Percentiles rank a stretch among this genome's conserved stretches.
phyloP scores from a whole-genome alignment of 1,284 basidiomycete genomes.

The Abortiporus biennis region DNA sequence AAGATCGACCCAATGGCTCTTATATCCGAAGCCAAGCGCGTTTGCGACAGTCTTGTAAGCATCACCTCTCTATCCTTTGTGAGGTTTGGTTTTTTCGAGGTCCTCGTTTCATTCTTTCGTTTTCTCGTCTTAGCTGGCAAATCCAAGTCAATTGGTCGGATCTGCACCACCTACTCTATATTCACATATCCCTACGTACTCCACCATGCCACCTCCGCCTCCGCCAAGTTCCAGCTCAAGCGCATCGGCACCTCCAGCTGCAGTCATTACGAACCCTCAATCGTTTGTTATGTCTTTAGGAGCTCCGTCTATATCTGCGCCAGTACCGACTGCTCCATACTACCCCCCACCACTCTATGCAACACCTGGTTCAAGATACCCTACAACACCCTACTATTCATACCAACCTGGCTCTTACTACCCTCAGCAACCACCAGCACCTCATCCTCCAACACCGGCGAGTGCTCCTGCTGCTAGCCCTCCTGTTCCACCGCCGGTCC shows the following conservation, averaged over 20 bases:
- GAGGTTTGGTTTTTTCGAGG: neutral
- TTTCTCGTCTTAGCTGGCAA: conserved; percentile 46
- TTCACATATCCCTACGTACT: conserved; percentile 24
- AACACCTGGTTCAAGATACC: conserved; percentile 36
- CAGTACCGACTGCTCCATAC: conserved; percentile 32
- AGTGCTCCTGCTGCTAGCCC: conserved; percentile 14
- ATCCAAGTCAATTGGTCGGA: conserved; percentile 58
- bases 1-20: conserved; percentile 69
- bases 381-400: conserved; percentile 54
- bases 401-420: conserved; percentile 35
- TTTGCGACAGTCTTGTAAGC: conserved; percentile 69
- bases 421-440: conserved; percentile 18
- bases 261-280: conserved; percentile 59
- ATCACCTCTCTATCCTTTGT: conserved; percentile 1
- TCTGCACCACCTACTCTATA: conserved; percentile 59
- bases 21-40: conserved; percentile 67
- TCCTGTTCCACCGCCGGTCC: conserved; percentile 16
- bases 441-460: conserved; percentile 6
- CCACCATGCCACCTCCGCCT: conserved; percentile 21
- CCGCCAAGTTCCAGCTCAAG: conserved; percentile 20
- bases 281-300: conserved; percentile 65
- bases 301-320: conserved; percentile 23
- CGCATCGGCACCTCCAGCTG: conserved; percentile 15
- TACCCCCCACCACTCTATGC: conserved; percentile 39
- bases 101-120: conserved; percentile 4